phyloP scores from a whole-genome alignment of 805 yeast genomes.

The Cyberlindnera samutprakarnensis region DNA sequence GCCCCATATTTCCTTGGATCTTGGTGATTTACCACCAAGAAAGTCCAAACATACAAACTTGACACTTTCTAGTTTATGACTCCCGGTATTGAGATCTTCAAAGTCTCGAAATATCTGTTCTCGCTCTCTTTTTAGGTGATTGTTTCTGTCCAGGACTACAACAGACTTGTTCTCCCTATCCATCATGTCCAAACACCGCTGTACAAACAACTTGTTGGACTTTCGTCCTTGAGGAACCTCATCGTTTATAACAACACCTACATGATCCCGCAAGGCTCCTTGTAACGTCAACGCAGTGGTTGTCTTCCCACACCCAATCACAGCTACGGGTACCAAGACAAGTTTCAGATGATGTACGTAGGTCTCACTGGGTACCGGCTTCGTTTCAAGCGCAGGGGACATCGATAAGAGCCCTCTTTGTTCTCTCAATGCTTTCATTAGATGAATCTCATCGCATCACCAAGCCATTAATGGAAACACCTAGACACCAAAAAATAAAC shows the following conservation, averaged over 20 bases:
- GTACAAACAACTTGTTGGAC: conserved; percentile 43
- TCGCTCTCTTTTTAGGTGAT: conserved; percentile 67
- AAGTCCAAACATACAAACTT: conserved; percentile 67
- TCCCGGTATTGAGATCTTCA: conserved; percentile 9
- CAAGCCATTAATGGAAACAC: too few species aligned
- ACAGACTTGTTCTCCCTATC: conserved; percentile 29
- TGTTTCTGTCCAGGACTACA: conserved; percentile 77
- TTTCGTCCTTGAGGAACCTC: conserved; percentile 42
- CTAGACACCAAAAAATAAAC: too few species aligned
- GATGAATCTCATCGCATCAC: too few species aligned
- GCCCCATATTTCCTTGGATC: conserved; percentile 30
- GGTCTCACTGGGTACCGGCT: too few species aligned
- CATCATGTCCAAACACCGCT: conserved; percentile 35
- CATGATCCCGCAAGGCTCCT: conserved; percentile 41
- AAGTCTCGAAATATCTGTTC: conserved; percentile 52
- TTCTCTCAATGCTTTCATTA: too few species aligned
- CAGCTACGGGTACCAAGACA: conserved; percentile 75
- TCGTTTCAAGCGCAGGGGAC: too few species aligned
- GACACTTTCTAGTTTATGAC: conserved; percentile 16
- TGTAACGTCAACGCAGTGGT: conserved; percentile 61
- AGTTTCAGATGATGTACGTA: too few species aligned
- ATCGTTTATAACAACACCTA: conserved; percentile 83
- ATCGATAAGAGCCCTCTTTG: too few species aligned
- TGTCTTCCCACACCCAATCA: conserved; percentile 94
- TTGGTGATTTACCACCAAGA: conserved; percentile 17